phyloP scores from a whole-genome alignment of 1,284 basidiomycete genomes.

The Anthracocystis setariae region DNA sequence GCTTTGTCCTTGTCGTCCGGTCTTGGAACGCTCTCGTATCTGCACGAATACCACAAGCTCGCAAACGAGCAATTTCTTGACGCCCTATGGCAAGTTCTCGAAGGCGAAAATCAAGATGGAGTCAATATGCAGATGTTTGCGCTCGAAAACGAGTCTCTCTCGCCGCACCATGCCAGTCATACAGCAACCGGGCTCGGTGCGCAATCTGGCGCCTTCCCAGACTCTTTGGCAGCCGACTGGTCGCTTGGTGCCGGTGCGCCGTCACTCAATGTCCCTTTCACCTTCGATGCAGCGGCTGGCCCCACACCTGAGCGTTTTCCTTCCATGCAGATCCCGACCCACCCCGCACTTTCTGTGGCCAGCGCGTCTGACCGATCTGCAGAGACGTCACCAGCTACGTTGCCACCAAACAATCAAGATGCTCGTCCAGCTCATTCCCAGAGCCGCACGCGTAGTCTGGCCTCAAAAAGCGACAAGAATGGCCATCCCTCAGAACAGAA shows the following conservation, averaged over 20 bases:
- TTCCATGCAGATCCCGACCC: constrained; percentile 35
- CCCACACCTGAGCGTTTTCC: constrained; percentile 27
- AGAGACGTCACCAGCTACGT: constrained; percentile 35
- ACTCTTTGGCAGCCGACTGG: constrained; percentile 43
- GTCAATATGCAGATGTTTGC: constrained; percentile 51
- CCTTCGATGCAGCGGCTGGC: constrained; percentile 40
- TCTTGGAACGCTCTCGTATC: constrained; percentile 47
- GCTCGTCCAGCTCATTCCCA: constrained; percentile 9
- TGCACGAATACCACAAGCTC: constrained; percentile 52
- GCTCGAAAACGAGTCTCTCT: constrained; percentile 41
- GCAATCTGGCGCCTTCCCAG: constrained; percentile 17
- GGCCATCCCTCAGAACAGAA: constrained; percentile 7
- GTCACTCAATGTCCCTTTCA: constrained; percentile 46
- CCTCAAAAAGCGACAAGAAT: constrained; percentile 10
- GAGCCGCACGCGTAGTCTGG: constrained; percentile 12
- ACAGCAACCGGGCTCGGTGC: constrained; percentile 26
- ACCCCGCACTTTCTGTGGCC: constrained; percentile 25
- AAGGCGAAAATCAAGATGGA: constrained; percentile 46
- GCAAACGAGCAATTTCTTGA: constrained; percentile 54
- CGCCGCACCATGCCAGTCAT: constrained; percentile 35
- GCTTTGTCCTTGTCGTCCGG: constrained; percentile 47
- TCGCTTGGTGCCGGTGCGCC: constrained; percentile 29
- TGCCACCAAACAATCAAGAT: constrained; percentile 3
- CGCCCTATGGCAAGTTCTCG: constrained; percentile 49
- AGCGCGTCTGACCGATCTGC: constrained; percentile 35